Conservation (phyloP, 2,329 filamentous ascomycete species). For the Blastomyces gilchristii region DNA sequence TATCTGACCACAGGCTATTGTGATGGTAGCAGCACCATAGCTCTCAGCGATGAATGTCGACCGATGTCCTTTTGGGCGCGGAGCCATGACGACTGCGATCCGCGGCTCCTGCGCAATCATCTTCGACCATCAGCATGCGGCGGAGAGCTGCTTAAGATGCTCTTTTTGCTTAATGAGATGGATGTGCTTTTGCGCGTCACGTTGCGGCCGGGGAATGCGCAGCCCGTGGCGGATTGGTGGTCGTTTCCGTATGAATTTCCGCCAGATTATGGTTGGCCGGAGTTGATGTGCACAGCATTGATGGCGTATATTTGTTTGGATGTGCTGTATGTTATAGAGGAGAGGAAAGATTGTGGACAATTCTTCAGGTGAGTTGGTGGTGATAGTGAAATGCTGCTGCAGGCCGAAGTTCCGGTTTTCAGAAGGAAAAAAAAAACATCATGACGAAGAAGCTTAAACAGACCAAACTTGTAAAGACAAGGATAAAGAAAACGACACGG, state of each 20-base stretch:
- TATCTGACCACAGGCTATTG: no score
- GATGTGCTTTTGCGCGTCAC: neutral
- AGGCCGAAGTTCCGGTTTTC: no score
- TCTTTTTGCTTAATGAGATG: neutral
- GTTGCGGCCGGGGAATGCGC: neutral
- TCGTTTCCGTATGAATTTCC: neutral
- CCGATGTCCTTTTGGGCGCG: neutral
- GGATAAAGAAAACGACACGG: neutral
- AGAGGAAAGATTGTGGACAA: neutral
- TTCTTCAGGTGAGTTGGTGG: neutral
- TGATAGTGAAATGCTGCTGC: no score
- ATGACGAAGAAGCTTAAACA: neutral
- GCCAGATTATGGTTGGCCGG: neutral
- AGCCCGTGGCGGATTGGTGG: neutral
- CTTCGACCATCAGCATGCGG: neutral
- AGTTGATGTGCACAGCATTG: neutral
- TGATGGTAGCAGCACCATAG: neutral
- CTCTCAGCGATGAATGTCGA: neutral
- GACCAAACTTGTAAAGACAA: neutral
- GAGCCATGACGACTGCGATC: neutral
- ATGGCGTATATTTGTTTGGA: conserved; percentile 1
- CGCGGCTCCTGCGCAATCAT: neutral
- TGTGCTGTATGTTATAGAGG: neutral
- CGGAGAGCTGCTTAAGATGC: neutral
- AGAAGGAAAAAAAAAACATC: neutral